Evolutionary conservation across 257 asterid species (phyloP).

Genomic region (Paulownia fortunei): DNA sequence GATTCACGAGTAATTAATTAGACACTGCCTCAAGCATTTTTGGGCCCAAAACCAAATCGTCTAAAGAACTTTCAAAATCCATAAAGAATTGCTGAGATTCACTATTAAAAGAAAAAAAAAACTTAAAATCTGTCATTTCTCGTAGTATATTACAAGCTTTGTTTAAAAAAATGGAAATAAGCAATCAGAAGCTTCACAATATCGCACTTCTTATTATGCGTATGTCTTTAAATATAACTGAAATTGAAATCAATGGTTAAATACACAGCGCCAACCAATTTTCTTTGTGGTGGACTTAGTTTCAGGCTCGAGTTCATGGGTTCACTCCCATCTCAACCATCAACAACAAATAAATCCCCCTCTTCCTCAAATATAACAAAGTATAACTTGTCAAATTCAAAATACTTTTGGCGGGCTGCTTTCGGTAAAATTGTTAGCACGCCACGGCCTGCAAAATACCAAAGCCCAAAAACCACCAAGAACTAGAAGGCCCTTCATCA

Average conservation of each 20-base stretch:
- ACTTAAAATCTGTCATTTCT: neutral
- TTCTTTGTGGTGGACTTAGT: neutral
- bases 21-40: neutral
- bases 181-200: neutral
- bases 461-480: conserved; percentile 32
- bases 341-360: neutral
- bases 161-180: neutral
- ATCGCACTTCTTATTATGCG: neutral
- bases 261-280: conserved; percentile 14
- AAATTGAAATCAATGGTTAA: conserved; percentile 13
- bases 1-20: too few relatives aligned
- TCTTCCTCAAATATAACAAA: neutral
- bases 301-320: neutral
- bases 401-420: conserved; percentile 76
- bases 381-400: neutral
- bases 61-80: conserved; percentile 5
- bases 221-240: conserved; percentile 2
- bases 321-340: conserved; percentile 10
- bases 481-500: conserved; percentile 18
- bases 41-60: neutral
- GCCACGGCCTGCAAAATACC: conserved; percentile 66
- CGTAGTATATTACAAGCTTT: neutral
- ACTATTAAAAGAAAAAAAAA: neutral
- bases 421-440: conserved; percentile 54
- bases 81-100: neutral